A percentile compares a stretch with the other conserved stretches of the same genome.
phyloP scores from a whole-genome alignment of 495 filamentous ascomycete species.

The Neurospora sp. region DNA sequence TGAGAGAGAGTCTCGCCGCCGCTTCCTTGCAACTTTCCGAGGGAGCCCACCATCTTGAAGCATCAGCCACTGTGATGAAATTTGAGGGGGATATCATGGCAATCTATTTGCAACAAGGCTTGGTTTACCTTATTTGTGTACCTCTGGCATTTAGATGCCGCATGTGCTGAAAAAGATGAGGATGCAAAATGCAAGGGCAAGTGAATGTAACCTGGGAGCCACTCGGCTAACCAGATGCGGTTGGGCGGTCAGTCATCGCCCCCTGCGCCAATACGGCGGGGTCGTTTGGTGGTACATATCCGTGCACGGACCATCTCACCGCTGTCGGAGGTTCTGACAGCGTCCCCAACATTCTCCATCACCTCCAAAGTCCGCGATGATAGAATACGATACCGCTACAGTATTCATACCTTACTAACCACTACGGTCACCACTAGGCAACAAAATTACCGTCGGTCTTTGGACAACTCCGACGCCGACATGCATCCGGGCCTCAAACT shows the following conservation, averaged over 20 bases:
- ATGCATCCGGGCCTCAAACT: not conserved
- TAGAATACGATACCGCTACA: too few species aligned
- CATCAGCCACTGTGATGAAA: not conserved
- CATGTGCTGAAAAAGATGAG: not conserved
- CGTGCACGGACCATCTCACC: not conserved
- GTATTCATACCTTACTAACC: too few species aligned
- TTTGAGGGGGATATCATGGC: not conserved
- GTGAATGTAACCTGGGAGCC: not conserved
- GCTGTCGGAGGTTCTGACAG: not conserved
- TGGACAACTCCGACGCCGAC: not conserved
- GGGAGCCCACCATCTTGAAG: not conserved
- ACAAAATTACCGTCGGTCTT: too few species aligned
- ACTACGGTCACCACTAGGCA: too few species aligned
- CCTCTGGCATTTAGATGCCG: too few species aligned
- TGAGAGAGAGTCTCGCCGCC: not conserved
- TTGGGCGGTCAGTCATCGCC: not conserved
- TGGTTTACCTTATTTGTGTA: not conserved
- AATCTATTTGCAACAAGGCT: not conserved
- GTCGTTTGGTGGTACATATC: not conserved
- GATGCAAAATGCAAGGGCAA: not conserved
- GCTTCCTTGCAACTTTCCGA: too few species aligned
- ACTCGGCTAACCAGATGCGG: not conserved
- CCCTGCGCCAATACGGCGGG: not conserved
- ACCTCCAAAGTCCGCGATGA: too few species aligned
- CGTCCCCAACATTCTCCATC: too few species aligned